Base-by-base conservation (phyloP, 2,329 filamentous ascomycete genomes). In the Fusarium multiceps region DNA sequence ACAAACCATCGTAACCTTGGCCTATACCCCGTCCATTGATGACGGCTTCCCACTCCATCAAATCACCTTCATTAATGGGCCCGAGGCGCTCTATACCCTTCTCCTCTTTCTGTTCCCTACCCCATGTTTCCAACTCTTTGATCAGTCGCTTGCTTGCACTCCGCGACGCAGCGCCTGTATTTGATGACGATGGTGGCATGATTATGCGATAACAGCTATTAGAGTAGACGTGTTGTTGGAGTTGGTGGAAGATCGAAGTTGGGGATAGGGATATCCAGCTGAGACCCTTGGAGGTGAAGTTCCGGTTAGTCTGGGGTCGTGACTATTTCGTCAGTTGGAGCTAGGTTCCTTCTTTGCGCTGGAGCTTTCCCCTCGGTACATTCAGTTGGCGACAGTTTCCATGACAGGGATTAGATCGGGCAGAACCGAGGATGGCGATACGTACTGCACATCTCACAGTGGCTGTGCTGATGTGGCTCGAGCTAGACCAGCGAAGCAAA, bases 21-120 rank as follows among this genome's bases (percentile, higher is more conserved):
- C 86, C 86, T 23, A 89, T 76, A 20, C 83, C 87, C 59, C 80
- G 78, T n/a, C 87, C 88, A 71, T 87, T 88, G 57, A 90, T 83
- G 55, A 90, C 86, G 28, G 87, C 84, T 78, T 88, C 84, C 86
- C 88, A 89, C 50, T 77, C 78, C 66, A 89, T 79, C 57, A 90
- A 77, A 74, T 88, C 83, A n/a, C 83, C 83, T 64, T 88, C 87
- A 68, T 76, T 77, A 40, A 83, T 80, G 23, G 88, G 86, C 0
- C 86, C 87, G 7, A 90, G 84, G 14, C 88, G 82, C 80, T 89
- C 87, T 70, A 90, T 87, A 46, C 87, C 87, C 69, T 77, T 77
- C 73, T 88, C 86, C 42, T 81, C 77, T 47, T 78, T 77, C 66
- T 81, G 77, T 74, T 89, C 87, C 65, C 77, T 78, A 68, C 81